Evolutionary conservation across 1,139 yeast genomes (phyloP), one percentile per base, ranked within the genome.

Genomic region (Geotrichum restrictum): DNA sequence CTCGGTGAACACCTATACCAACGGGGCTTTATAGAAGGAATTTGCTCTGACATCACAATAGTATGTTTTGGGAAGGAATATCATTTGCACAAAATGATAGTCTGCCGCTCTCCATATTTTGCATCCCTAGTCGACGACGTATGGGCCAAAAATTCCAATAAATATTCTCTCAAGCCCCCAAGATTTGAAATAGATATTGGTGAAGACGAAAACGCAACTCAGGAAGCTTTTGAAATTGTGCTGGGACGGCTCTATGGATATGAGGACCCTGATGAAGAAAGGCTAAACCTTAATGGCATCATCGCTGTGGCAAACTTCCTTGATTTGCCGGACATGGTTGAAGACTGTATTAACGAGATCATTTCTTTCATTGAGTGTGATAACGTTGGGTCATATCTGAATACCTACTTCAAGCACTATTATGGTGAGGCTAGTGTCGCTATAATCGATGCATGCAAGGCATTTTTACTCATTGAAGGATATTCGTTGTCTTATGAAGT

Each of bases 281-380:
- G 60, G 11, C 56, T 62, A 21, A 65, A 70, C 22, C 67, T 75
- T 10, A 65, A 70, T 52, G 68, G 67, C 22, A 63, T 76, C 67
- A 70, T 78, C 51, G 79, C 80, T 1, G 69, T 76, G 8, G 80
- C 80, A 0, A 78, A 74, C 49, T 78, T 72, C 57, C 62, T 78
- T 38, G 79, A 73, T 43, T 66, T 78, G 29, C 69, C 71, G 1
- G 75, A 73, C 11, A 63, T 75, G 13, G 77, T 75, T 5, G 74
- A 75, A 33, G 61, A 67, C 1, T 71, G 79, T 8, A 74, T 78
- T 0, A 71, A 69, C 24, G 60, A 61, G 40, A 68, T 77, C n/a
- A 63, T 76, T 4, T 62, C 63, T 31, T 55, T 59, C 22, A 60
- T 77, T 60, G 58, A 60, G 31, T 67, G 72, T 61, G 56, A 62